Conservation (phyloP, 179 eudicot species). For the Spinacia oleracea region DNA sequence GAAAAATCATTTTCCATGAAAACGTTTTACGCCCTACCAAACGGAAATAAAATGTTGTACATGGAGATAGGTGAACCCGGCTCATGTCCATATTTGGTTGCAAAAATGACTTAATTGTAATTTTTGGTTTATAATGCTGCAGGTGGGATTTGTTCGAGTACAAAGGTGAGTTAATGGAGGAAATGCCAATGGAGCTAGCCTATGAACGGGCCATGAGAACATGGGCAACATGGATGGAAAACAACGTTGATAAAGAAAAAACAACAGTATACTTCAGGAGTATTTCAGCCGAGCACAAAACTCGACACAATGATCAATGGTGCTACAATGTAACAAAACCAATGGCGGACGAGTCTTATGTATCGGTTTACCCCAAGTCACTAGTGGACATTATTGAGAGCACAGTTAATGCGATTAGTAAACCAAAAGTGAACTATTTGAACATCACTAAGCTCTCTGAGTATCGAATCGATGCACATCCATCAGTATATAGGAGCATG, state of each 20-base stretch:
- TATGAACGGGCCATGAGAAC: slow-evolving; percentile 36
- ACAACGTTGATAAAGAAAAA: slow-evolving; percentile 32
- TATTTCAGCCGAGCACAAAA: slow-evolving; percentile 36
- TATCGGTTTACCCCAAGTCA: slow-evolving; percentile 19
- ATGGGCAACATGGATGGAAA: slow-evolving; percentile 40
- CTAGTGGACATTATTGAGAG: slow-evolving; percentile 26
- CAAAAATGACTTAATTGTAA: too few species aligned
- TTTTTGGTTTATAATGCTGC: neutral
- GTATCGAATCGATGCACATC: slow-evolving; percentile 43
- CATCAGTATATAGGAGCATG: slow-evolving; percentile 32
- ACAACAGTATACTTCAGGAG: slow-evolving; percentile 41
- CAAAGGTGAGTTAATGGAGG: slow-evolving; percentile 24
- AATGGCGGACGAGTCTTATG: slow-evolving; percentile 26
- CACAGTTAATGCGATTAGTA: slow-evolving; percentile 9
- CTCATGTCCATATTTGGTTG: too few species aligned
- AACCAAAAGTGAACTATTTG: slow-evolving; percentile 28
- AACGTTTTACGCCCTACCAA: too few species aligned
- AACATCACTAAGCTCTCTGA: slow-evolving; percentile 39
- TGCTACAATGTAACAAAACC: slow-evolving; percentile 44
- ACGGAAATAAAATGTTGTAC: too few species aligned
- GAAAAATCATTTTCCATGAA: too few species aligned
- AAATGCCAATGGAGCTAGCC: slow-evolving; percentile 40
- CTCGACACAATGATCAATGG: slow-evolving; percentile 24
- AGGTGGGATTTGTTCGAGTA: slow-evolving; percentile 46
- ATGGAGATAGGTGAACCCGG: too few species aligned